Conservation (phyloP, 179 eudicot genomes). For the Silene noctiflora region DNA sequence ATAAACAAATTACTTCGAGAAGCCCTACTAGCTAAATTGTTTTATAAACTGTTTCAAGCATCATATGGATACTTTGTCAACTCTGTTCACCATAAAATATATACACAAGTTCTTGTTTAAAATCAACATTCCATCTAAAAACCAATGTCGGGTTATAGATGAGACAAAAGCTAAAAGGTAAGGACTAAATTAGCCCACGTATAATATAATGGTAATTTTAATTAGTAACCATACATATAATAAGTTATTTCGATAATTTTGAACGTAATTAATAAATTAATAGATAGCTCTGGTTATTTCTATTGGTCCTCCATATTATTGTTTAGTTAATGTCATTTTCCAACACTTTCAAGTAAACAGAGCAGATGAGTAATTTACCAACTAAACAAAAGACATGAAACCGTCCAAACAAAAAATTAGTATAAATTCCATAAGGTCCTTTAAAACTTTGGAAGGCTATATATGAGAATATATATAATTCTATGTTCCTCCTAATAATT, state of each 20-base stretch:
- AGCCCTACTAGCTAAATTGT: no score
- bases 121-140: no score
- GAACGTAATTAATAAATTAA: not conserved
- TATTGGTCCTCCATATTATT: not conserved
- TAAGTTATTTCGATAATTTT: not conserved
- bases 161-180: no score
- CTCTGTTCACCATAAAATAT: no score
- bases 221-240: not conserved
- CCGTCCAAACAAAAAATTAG: not conserved
- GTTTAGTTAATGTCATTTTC: not conserved
- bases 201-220: not conserved
- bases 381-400: slow-evolving; percentile 1
- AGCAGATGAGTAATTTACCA: not conserved
- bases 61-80: no score
- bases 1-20: no score
- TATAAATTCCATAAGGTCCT: not conserved
- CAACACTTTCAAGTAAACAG: not conserved
- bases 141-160: no score
- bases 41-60: no score
- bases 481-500: no score
- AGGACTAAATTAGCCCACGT: no score
- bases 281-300: not conserved
- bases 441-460: slow-evolving; percentile 2
- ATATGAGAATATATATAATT: not conserved
- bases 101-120: no score